Conservation (phyloP, 2,329 filamentous ascomycete species). For the Fusarium vanettenii region DNA sequence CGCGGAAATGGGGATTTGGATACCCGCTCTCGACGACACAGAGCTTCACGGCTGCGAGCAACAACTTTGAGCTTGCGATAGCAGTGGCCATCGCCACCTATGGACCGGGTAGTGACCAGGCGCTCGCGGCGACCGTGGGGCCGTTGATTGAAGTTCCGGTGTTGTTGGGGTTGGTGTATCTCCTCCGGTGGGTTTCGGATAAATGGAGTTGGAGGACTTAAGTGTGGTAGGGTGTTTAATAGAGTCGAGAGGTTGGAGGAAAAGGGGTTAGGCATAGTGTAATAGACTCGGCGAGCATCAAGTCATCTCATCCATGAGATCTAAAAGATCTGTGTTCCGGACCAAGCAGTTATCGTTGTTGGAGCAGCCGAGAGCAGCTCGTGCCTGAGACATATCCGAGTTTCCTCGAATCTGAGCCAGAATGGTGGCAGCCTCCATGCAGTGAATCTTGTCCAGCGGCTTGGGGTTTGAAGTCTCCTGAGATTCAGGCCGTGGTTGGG, state of each 20-base stretch:
- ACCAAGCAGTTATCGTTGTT: conserved; percentile 45
- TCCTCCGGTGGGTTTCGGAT: conserved; percentile 69
- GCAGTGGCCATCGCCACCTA: conserved; percentile 87
- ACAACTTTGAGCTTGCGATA: conserved; percentile 94
- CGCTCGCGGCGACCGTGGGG: conserved; percentile 84
- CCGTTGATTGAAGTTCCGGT: conserved; percentile 91
- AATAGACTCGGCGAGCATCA: conserved; percentile 4
- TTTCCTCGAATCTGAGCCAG: conserved; percentile 55
- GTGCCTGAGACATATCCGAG: conserved; percentile 41
- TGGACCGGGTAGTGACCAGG: conserved; percentile 81
- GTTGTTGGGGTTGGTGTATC: conserved; percentile 80
- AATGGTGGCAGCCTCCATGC: conserved; percentile 45
- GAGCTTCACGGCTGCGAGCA: conserved; percentile 90
- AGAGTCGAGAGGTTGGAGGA: not conserved
- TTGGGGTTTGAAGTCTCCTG: not conserved
- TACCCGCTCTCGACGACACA: conserved; percentile 80
- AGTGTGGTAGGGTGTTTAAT: not conserved
- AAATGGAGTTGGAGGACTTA: conserved; percentile 52
- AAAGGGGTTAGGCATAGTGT: not conserved
- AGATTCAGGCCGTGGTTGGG: not conserved
- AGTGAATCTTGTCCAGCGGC: conserved; percentile 38
- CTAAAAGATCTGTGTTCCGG: conserved; percentile 50
- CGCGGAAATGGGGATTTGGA: conserved; percentile 75
- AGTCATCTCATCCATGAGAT: conserved; percentile 47
- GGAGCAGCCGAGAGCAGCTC: conserved; percentile 46